Percentiles rank a stretch among this genome's conserved stretches.
Evolutionary conservation across 495 filamentous ascomycete species (phyloP).

Genomic region (Xylaria curta): DNA sequence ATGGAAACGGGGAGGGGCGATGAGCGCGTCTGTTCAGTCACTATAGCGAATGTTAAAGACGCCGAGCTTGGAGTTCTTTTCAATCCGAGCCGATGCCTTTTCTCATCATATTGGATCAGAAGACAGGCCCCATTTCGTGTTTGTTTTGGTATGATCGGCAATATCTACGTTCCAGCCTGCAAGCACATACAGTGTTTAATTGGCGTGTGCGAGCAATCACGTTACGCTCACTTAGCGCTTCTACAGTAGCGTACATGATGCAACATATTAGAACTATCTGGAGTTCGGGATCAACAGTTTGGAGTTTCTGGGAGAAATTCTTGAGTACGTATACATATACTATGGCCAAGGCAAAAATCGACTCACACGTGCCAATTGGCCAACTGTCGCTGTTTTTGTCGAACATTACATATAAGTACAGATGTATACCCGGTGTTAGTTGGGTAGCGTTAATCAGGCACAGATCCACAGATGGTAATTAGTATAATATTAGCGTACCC

Average conservation of each 20-base stretch:
- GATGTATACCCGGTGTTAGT: conserved; percentile 6
- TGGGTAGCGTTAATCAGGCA: conserved; percentile 22
- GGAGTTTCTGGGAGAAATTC: not conserved
- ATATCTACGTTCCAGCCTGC: not conserved
- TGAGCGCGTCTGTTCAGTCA: conserved; percentile 4
- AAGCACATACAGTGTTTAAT: not conserved
- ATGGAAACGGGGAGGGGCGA: not conserved
- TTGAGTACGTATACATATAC: not conserved
- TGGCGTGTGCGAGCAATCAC: conserved; percentile 8
- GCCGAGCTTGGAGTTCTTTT: not conserved
- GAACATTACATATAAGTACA: too few species aligned
- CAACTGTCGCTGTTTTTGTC: not conserved
- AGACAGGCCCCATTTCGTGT: not conserved
- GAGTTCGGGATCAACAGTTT: not conserved
- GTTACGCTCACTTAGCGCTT: conserved; percentile 5
- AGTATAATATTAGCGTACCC: not conserved
- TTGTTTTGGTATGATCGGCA: not conserved
- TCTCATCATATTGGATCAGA: not conserved
- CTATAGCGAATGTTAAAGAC: not conserved
- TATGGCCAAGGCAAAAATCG: not conserved
- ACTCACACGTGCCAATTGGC: conserved; percentile 15
- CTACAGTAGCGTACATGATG: conserved; percentile 6
- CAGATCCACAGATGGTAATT: not conserved
- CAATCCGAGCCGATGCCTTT: not conserved
- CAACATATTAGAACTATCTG: not conserved